These are phyloP conservation scores for Amaranthus hypochondriacus DNA, from an alignment of 148 eudicot species.

Conservation along the genomic window DNA sequence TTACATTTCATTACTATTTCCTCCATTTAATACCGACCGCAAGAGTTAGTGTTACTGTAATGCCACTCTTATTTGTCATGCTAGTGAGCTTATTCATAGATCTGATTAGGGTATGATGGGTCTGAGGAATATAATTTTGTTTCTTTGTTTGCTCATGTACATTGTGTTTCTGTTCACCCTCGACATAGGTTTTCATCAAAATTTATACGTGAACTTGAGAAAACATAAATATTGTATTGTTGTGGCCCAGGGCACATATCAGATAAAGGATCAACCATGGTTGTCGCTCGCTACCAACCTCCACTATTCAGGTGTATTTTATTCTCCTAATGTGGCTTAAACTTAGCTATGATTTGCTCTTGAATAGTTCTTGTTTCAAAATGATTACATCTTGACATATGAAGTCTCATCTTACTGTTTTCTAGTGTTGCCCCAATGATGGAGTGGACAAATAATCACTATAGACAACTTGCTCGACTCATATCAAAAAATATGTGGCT, in stretches of 20 bases:
- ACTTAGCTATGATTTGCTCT: background rate
- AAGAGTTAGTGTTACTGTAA: slow-evolving; percentile 7
- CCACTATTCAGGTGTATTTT: slow-evolving; percentile 77
- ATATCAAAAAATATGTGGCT: slow-evolving; percentile 92
- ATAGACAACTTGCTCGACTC: slow-evolving; percentile 74
- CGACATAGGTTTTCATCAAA: slow-evolving; percentile 37
- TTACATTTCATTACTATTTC: too few species aligned
- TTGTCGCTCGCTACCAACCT: slow-evolving; percentile 57
- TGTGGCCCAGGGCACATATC: slow-evolving; percentile 30
- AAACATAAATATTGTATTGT: slow-evolving; percentile 30
- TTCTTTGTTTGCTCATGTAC: slow-evolving; percentile 61
- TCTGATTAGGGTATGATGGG: slow-evolving; percentile 61
- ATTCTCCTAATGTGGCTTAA: slow-evolving; percentile 3
- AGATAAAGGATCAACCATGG: slow-evolving; percentile 44
- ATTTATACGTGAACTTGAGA: slow-evolving; percentile 18
- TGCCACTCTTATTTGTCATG: slow-evolving; percentile 21
- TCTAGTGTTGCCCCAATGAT: slow-evolving; percentile 97
- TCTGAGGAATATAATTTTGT: slow-evolving; percentile 62
- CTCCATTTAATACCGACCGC: too few species aligned
- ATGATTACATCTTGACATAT: background rate
- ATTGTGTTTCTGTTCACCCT: slow-evolving; percentile 41
- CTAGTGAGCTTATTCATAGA: slow-evolving; percentile 45
- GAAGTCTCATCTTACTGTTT: slow-evolving; percentile 4
- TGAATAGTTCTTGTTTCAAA: background rate
- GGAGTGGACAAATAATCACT: slow-evolving; percentile 97